Conservation (phyloP, 2,329 filamentous ascomycete genomes). For the Trichoderma guizhouense region DNA sequence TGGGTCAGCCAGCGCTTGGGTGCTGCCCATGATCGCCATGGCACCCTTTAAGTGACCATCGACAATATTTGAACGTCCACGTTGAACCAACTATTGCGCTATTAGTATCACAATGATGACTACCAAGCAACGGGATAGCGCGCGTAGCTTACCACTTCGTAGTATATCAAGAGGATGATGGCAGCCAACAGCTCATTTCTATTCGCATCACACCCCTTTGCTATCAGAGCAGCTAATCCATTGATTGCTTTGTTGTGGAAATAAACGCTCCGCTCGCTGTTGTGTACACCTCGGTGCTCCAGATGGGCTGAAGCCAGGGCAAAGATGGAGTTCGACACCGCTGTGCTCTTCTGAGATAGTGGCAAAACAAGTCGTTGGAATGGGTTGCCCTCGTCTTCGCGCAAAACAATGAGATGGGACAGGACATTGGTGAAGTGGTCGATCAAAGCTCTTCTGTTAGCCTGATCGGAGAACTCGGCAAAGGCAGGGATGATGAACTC, state of each 20-base stretch:
- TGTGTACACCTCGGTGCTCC: constrained; percentile 58
- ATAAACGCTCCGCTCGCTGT: constrained; percentile 52
- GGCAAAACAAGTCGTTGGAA: constrained; percentile 63
- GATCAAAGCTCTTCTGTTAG: constrained; percentile 53
- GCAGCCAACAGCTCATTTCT: constrained; percentile 58
- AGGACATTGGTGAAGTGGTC: constrained; percentile 63
- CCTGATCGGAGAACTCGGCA: constrained; percentile 53
- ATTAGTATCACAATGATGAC: constrained; percentile 13
- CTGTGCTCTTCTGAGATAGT: constrained; percentile 51
- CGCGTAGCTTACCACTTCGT: constrained; percentile 55
- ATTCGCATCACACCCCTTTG: constrained; percentile 47
- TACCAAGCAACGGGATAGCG: too few relatives aligned
- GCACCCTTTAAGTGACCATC: constrained; percentile 60
- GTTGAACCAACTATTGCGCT: constrained; percentile 53
- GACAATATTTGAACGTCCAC: constrained; percentile 57
- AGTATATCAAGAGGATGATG: constrained; percentile 61
- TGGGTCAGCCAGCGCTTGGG: constrained; percentile 43
- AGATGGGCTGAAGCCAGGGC: constrained; percentile 81
- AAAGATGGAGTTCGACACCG: constrained; percentile 78
- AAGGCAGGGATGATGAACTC: constrained; percentile 54
- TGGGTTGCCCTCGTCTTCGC: constrained; percentile 60
- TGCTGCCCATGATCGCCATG: constrained; percentile 56
- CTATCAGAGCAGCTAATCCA: constrained; percentile 55
- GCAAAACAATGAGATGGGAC: constrained; percentile 62
- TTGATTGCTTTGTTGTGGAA: constrained; percentile 60